Evolutionary conservation across 2,329 filamentous ascomycete species (phyloP).

Genomic region (Colletotrichum brevisporum): DNA sequence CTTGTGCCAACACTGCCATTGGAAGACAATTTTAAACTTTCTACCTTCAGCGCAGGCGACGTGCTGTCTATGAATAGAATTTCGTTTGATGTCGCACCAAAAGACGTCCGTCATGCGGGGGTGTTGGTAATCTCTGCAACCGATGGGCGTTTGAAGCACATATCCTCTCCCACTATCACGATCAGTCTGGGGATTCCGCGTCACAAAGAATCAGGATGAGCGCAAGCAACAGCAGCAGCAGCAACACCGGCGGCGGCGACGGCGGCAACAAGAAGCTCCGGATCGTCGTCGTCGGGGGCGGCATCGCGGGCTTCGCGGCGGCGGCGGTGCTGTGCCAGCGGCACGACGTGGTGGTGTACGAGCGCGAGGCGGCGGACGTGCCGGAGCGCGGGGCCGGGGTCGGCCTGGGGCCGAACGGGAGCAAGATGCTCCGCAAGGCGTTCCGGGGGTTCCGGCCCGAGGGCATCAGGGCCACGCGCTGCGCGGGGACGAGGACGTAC

Average conservation of each 20-base stretch:
- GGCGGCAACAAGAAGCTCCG: conserved; percentile 19
- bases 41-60: conserved; percentile 7
- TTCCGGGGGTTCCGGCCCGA: conserved; percentile 21
- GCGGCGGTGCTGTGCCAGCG: conserved; percentile 31
- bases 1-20: neutral
- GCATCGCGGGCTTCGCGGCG: conserved; percentile 33
- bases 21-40: neutral
- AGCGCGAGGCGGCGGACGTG: conserved; percentile 26
- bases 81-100: conserved; percentile 30
- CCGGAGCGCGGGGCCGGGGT: conserved; percentile 32
- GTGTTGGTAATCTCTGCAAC: too few species aligned
- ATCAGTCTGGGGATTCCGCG: neutral
- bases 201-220: neutral
- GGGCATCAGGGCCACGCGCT: conserved; percentile 17
- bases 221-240: neutral
- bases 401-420: conserved; percentile 35
- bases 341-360: conserved; percentile 30
- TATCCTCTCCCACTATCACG: neutral
- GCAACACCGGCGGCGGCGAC: neutral
- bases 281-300: conserved; percentile 30
- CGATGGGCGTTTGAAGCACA: neutral
- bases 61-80: conserved; percentile 25
- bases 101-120: neutral
- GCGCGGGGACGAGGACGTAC: conserved; percentile 29
- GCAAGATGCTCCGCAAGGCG: conserved; percentile 33